Conservation (phyloP, 495 filamentous ascomycete species). For the Xylaria telfairii region DNA sequence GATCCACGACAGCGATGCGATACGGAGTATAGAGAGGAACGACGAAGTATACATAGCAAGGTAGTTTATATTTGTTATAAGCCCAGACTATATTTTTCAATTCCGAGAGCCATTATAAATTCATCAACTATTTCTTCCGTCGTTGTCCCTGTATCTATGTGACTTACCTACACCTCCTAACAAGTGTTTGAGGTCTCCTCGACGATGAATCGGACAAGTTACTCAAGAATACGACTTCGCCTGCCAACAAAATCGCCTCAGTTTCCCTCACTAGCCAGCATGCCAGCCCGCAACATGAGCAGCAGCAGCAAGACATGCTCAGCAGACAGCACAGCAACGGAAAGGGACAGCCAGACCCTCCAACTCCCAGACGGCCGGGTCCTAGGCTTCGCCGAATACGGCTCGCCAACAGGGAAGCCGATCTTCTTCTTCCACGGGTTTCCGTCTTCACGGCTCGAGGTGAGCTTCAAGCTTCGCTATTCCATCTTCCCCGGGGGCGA, state of each 20-base stretch:
- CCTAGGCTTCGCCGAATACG: neutral
- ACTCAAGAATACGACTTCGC: neutral
- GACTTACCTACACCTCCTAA: neutral
- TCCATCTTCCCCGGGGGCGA: no score
- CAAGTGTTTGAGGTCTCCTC: neutral
- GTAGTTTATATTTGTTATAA: neutral
- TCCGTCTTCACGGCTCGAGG: neutral
- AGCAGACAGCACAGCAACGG: neutral
- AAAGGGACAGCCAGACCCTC: neutral
- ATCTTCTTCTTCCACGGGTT: slow-evolving; percentile 4
- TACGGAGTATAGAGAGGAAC: neutral
- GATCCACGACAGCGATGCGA: neutral
- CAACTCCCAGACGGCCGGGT: neutral
- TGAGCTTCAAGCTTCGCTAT: neutral
- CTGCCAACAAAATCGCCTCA: neutral
- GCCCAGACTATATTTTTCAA: neutral
- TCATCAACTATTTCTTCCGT: neutral
- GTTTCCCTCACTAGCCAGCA: neutral
- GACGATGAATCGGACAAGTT: neutral
- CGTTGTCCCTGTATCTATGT: neutral
- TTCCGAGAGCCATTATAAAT: neutral
- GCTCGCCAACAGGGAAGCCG: neutral
- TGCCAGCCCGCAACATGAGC: neutral
- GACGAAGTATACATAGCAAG: neutral
- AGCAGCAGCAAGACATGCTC: neutral